Evolutionary conservation across 495 filamentous ascomycete species (phyloP), one percentile per base, ranked within the genome.

Genomic region (Penicillium paxilli): DNA sequence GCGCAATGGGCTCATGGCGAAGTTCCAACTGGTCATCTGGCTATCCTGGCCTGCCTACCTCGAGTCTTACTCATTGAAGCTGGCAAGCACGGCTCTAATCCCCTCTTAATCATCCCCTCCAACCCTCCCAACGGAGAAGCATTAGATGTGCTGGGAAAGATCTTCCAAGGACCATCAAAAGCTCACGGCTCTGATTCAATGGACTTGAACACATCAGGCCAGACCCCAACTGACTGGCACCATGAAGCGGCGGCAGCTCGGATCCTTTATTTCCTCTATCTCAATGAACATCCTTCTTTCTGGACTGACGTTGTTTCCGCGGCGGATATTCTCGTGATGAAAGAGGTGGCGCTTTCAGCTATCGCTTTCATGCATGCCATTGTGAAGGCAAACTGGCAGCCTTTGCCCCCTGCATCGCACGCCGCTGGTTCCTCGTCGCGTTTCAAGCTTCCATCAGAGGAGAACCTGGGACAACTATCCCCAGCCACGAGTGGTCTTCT

Each of bases 271-370:
- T 81, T 74, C 47, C 59, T 76, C 33, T 87, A 87, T 58, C 59
- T 80, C 14, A 77, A 79, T 35, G 47, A 76, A 20, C 63, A 80
- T 45, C 68, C 78, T 0, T 62, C 53, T 17, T 72, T 87, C 57
- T 88, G 81, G 78, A 58, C 64, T 8, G 61, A 80, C 44, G 58
- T 87, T 37, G 71, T 83, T 28, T 65, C 65, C 10, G 72, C 79
- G 14, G 82, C 83, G 10, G 83, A 85, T 26, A 76, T 80, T 20
- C 55, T 87, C 7, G 83, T 79, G 2, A 75, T 87, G 67, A 79
- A 77, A 54, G 83, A 87, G 22, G 64, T 73, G 11, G 83, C 83
- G 0, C 57, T 86, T 11, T 71, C 83, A 23, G 80, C 85, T 0
- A 72, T 85, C 16, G 67, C 66, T 3, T 70, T 85, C 23, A 79